Conservation (phyloP, 257 asterid species). For the Capsicum baccatum region DNA sequence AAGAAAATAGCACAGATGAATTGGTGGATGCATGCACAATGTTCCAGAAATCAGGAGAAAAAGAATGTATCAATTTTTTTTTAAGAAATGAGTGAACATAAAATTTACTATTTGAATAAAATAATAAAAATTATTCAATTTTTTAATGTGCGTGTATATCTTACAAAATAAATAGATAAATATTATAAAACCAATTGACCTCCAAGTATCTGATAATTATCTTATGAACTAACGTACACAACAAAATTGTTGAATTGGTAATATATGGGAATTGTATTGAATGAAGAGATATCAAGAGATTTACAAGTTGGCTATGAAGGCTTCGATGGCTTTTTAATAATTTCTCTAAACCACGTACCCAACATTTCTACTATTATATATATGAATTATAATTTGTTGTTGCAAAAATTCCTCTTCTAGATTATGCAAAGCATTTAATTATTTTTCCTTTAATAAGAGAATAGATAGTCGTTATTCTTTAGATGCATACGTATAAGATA, state of each 20-base stretch:
- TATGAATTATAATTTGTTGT: neutral
- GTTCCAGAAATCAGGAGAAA: neutral
- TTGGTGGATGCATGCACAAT: neutral
- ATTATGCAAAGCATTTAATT: neutral
- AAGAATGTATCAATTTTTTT: neutral
- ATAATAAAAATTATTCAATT: no score
- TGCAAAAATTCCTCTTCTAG: neutral
- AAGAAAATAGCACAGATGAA: neutral
- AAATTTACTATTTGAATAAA: neutral
- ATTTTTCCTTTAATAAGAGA: neutral
- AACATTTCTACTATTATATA: neutral
- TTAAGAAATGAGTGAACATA: neutral
- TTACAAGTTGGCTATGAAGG: slow-evolving; percentile 25
- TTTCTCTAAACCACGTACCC: neutral
- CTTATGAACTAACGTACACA: neutral
- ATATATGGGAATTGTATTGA: neutral
- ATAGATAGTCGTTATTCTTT: neutral
- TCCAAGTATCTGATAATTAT: neutral
- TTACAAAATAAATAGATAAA: neutral
- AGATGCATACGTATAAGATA: neutral
- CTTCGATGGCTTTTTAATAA: slow-evolving; percentile 16
- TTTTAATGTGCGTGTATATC: neutral
- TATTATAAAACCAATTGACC: neutral
- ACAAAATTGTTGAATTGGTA: neutral
- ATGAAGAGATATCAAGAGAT: neutral